Conservation (phyloP, 108 stramenopile genomes). For the Fragilaria radians region DNA sequence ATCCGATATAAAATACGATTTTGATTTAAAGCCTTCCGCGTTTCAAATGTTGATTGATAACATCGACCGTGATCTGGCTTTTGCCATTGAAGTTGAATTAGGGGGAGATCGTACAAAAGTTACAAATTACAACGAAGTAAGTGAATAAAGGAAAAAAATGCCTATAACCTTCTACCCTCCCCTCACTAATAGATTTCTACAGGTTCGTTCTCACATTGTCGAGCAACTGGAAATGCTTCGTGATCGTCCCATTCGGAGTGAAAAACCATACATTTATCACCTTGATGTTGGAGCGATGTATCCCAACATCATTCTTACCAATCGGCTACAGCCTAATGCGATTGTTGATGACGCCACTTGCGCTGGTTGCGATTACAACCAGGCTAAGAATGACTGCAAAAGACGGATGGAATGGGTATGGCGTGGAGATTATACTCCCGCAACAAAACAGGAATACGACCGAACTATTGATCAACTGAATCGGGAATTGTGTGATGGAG, state of each 20-base stretch:
- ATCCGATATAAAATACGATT: constrained; percentile 91
- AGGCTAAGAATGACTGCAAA: constrained; percentile 91
- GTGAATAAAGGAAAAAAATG: constrained; percentile 5
- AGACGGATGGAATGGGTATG: constrained; percentile 97
- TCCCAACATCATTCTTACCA: constrained; percentile 99
- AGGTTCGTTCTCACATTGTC: constrained; percentile 73
- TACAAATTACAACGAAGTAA: constrained; percentile 95
- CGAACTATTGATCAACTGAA: constrained; percentile 84
- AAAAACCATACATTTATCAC: constrained; percentile 95
- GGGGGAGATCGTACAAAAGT: constrained; percentile 84
- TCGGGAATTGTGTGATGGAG: constrained; percentile 62
- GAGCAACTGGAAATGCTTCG: constrained; percentile 91
- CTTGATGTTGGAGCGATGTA: constrained; percentile 99
- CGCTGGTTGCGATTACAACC: constrained; percentile 97
- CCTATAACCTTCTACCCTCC: constrained; percentile 2
- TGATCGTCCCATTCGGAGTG: constrained; percentile 86
- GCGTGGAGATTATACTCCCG: constrained; percentile 95
- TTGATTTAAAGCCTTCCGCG: constrained; percentile 87
- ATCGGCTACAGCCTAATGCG: constrained; percentile 95
- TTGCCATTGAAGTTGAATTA: constrained; percentile 96
- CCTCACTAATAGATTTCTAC: not conserved
- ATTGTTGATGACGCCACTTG: constrained; percentile 94
- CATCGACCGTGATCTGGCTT: constrained; percentile 93
- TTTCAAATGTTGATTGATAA: constrained; percentile 95
- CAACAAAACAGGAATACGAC: constrained; percentile 80